These are phyloP conservation scores for Poa annua DNA, from an alignment of 176 grass and related monocot species.

Conservation along the genomic window DNA sequence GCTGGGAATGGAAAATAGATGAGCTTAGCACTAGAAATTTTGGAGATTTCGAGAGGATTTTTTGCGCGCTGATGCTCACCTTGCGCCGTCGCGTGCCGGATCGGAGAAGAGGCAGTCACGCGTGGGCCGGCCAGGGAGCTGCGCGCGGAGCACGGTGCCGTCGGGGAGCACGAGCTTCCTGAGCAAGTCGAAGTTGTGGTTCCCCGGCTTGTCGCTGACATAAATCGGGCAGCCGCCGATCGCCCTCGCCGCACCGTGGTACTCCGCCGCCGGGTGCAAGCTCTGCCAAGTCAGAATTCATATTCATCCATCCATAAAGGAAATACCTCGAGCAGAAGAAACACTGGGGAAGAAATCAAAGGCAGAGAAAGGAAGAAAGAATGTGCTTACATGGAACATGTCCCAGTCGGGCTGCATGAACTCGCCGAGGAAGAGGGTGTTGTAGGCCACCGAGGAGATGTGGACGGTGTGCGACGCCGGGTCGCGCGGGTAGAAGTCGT, in stretches of 20 bases:
- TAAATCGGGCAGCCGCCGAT: slow-evolving; percentile 67
- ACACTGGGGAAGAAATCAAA: too few relatives aligned
- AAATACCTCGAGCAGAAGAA: not conserved
- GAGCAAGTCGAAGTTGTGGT: slow-evolving; percentile 79
- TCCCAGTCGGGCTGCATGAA: slow-evolving; percentile 98
- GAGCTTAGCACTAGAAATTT: not conserved
- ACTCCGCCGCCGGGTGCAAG: slow-evolving; percentile 79
- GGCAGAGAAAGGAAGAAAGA: not conserved
- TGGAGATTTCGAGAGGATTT: not conserved
- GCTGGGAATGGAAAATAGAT: slow-evolving; percentile 17
- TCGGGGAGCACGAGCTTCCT: slow-evolving; percentile 79
- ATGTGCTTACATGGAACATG: slow-evolving; percentile 76
- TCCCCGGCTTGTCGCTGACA: slow-evolving; percentile 84
- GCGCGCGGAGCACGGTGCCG: slow-evolving; percentile 69
- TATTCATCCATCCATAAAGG: not conserved
- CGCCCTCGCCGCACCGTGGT: slow-evolving; percentile 75
- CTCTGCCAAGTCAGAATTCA: slow-evolving; percentile 43
- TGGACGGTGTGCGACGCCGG: slow-evolving; percentile 86
- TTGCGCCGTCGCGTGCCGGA: slow-evolving; percentile 66
- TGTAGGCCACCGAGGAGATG: slow-evolving; percentile 72
- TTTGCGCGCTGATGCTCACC: slow-evolving; percentile 24
- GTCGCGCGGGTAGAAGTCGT: slow-evolving; percentile 88
- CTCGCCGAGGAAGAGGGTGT: slow-evolving; percentile 84
- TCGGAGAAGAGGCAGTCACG: slow-evolving; percentile 86
- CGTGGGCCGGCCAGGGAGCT: slow-evolving; percentile 68